Base-by-base conservation (phyloP, 106 monocot species). In the Xerophyta viscosa region DNA sequence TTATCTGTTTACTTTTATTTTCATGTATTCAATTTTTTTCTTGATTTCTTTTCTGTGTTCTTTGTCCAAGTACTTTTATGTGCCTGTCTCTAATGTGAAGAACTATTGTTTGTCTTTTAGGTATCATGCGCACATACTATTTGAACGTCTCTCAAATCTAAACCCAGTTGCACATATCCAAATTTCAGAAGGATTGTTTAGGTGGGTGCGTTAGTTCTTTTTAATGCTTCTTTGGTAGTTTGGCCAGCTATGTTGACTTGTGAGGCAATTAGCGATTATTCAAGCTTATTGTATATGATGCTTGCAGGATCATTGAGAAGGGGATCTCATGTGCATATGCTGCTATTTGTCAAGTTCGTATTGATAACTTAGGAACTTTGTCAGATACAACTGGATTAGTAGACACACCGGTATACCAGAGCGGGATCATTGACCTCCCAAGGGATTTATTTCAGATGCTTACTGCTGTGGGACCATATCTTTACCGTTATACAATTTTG, bases 401-500 rank as follows among this genome's bases (percentile, higher is more conserved):
- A 6, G 33, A 36, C 11, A 11, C 33, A 36, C 11, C 33, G 11
- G 5, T 11, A 36, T 56, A 67, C 39, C 3, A 45, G 14, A 52
- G 27, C 17, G 50, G 46, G 48, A 47, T 48, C 44, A 51, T 98
- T 45, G 54, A 82, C 45, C 82, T 86, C 48, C 71, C 89, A 1
- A 60, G 43, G 24, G 82, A 86, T 23, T 71, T 98, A 48, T 98
- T 86, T 72, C 86, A 90, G 49, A 98, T 98, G 98, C 90, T 98
- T 28, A 9, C 59, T 71, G 70, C 73, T 56, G 70, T 61, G 41
- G 98, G 98, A n/a, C 90, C 98, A 46, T 90, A 83, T 64, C 86
- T 98, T 45, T 71, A 86, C 41, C 90, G 89, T 42, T 71, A 98
- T 66, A 36, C 86, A 52, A 27, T 78, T 29, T 60, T 98, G 30